phyloP scores from a whole-genome alignment of 2,329 filamentous ascomycete genomes.

The Chrysoporthe deuterocubensis region DNA sequence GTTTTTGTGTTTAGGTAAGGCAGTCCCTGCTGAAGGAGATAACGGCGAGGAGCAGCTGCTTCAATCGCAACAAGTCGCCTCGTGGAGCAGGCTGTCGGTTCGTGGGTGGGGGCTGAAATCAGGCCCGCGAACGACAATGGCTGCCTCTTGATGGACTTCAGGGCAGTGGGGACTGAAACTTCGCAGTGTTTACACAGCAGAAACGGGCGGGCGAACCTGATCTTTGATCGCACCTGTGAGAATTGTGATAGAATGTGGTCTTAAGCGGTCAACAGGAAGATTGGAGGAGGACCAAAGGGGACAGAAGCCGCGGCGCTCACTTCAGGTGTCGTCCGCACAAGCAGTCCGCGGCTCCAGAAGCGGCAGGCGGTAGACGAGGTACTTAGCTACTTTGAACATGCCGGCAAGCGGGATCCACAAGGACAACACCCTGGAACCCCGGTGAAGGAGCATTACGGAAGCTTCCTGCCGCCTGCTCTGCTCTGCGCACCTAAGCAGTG shows the following conservation, averaged over 20 bases:
- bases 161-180: not conserved
- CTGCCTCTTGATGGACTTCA: not conserved
- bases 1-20: not conserved
- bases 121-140: not conserved
- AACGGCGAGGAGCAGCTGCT: not conserved
- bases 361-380: conserved; percentile 3
- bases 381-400: not conserved
- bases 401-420: not conserved
- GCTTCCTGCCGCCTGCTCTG: conserved; percentile 25
- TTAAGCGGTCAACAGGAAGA: not conserved
- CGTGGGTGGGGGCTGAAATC: not conserved
- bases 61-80: not conserved
- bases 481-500: conserved; percentile 10
- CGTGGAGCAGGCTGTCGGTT: not conserved
- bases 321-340: conserved; percentile 5
- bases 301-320: not conserved
- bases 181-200: not conserved
- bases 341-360: conserved; percentile 5
- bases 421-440: not conserved
- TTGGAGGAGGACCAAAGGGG: not conserved
- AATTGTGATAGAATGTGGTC: not conserved
- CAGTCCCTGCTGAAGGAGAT: not conserved
- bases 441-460: conserved; percentile 24
- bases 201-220: not conserved
- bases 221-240: not conserved